Conservation (phyloP, 495 filamentous ascomycete species). For the Xylaria scruposa region DNA sequence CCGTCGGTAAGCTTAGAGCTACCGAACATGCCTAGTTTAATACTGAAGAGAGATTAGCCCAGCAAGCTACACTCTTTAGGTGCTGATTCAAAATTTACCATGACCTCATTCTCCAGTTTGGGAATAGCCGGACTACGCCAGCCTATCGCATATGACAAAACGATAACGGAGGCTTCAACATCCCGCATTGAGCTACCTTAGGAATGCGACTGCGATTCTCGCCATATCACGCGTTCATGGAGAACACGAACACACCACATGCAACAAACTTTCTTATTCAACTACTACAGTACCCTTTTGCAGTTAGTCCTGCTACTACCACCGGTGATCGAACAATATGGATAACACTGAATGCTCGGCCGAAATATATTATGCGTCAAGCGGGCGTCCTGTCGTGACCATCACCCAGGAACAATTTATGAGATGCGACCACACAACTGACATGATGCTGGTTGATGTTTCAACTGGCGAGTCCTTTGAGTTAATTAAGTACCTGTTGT, state of each 20-base stretch:
- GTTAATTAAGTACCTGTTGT: neutral
- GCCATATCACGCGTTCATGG: constrained; percentile 4
- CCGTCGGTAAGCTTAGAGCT: neutral
- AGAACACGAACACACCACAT: constrained; percentile 3
- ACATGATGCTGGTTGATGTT: constrained; percentile 1
- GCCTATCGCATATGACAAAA: constrained; percentile 7
- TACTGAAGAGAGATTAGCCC: neutral
- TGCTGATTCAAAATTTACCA: constrained; percentile 11
- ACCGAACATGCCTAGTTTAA: neutral
- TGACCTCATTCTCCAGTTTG: constrained; percentile 19
- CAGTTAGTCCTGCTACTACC: neutral
- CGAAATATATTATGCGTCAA: neutral
- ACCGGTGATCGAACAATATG: neutral
- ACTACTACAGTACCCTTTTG: neutral
- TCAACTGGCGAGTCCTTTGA: constrained; percentile 8
- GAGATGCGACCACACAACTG: neutral
- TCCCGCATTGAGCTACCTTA: neutral
- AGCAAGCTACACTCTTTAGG: constrained; percentile 10
- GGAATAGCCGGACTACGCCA: neutral
- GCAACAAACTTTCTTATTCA: neutral
- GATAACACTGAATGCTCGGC: neutral
- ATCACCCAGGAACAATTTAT: neutral
- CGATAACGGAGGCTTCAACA: neutral
- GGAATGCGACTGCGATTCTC: neutral
- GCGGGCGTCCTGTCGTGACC: neutral